Evolutionary conservation across 371 early-diverging fungal species (phyloP).

Genomic region (Parasitella parasitica): DNA sequence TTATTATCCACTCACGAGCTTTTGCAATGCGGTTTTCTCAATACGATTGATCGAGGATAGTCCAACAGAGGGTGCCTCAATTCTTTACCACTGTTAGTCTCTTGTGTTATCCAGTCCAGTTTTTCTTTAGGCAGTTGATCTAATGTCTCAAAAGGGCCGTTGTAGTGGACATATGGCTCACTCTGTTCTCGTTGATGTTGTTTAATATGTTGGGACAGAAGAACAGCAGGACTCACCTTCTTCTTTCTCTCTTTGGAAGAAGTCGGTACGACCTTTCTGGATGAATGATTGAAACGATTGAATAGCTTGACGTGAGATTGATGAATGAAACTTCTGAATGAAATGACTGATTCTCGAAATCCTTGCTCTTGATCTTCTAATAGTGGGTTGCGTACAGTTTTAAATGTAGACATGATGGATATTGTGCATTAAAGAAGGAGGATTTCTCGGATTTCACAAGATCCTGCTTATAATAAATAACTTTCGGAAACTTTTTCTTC

Average conservation of each 20-base stretch:
- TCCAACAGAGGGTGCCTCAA: slow-evolving; percentile 24
- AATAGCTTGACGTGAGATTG: neutral
- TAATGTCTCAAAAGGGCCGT: slow-evolving; percentile 40
- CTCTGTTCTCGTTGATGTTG: neutral
- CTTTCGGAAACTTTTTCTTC: slow-evolving; percentile 6
- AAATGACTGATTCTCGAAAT: neutral
- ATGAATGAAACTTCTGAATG: neutral
- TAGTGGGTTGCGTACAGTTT: slow-evolving; percentile 3
- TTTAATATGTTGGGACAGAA: neutral
- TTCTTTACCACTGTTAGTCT: slow-evolving; percentile 18
- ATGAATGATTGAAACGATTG: neutral
- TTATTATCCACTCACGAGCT: slow-evolving; percentile 12
- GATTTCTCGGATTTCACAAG: neutral
- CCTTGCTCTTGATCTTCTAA: neutral
- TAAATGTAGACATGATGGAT: neutral
- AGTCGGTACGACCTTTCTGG: slow-evolving; percentile 5
- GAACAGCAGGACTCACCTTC: neutral
- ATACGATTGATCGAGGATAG: slow-evolving; percentile 32
- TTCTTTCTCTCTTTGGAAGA: neutral
- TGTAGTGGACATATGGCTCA: slow-evolving; percentile 42
- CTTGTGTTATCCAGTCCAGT: slow-evolving; percentile 34
- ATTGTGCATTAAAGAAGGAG: neutral
- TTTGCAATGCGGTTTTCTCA: slow-evolving; percentile 33
- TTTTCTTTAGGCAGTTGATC: slow-evolving; percentile 44
- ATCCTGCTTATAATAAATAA: neutral